phyloP scores from a whole-genome alignment of 305 asterid genomes.

The Ajuga reptans region DNA sequence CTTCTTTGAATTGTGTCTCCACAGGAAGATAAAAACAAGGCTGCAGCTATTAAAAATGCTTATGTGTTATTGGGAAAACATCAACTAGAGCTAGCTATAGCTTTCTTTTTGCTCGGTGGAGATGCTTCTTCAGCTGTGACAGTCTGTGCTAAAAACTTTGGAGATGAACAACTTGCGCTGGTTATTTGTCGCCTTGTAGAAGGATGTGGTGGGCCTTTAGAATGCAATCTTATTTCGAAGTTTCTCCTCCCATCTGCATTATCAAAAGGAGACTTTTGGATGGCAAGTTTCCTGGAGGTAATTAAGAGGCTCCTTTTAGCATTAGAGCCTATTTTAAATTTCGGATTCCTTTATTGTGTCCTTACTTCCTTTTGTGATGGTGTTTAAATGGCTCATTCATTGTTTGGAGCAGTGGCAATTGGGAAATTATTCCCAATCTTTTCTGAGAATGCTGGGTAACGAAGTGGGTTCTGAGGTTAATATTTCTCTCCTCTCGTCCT shows the following conservation, averaged over 20 bases:
- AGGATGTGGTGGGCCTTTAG: slow-evolving; percentile 75
- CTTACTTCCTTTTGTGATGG: not conserved
- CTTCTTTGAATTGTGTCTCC: slow-evolving; percentile 16
- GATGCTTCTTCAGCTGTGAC: slow-evolving; percentile 88
- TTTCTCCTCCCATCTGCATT: slow-evolving; percentile 82
- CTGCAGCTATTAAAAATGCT: slow-evolving; percentile 97
- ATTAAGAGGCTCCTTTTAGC: slow-evolving; percentile 6
- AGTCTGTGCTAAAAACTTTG: slow-evolving; percentile 87
- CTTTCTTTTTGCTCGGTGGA: slow-evolving; percentile 98
- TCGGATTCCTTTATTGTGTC: slow-evolving; percentile 16
- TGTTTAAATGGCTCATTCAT: slow-evolving; percentile 17
- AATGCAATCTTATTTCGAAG: slow-evolving; percentile 56
- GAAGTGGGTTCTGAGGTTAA: slow-evolving; percentile 38
- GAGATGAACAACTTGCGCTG: slow-evolving; percentile 97
- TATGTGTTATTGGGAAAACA: slow-evolving; percentile 94
- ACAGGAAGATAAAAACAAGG: slow-evolving; percentile 89
- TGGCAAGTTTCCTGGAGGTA: slow-evolving; percentile 90
- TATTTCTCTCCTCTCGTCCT: slow-evolving; percentile 41
- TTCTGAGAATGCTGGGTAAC: slow-evolving; percentile 58
- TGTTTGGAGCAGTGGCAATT: slow-evolving; percentile 64
- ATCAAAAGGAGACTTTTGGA: slow-evolving; percentile 70
- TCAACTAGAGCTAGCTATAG: slow-evolving; percentile 91
- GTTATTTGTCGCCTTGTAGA: slow-evolving; percentile 90
- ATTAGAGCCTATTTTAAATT: slow-evolving; percentile 15
- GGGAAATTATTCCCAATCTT: slow-evolving; percentile 68